phyloP scores from a whole-genome alignment of 139 green algal genomes.

The Volvox africanus region DNA sequence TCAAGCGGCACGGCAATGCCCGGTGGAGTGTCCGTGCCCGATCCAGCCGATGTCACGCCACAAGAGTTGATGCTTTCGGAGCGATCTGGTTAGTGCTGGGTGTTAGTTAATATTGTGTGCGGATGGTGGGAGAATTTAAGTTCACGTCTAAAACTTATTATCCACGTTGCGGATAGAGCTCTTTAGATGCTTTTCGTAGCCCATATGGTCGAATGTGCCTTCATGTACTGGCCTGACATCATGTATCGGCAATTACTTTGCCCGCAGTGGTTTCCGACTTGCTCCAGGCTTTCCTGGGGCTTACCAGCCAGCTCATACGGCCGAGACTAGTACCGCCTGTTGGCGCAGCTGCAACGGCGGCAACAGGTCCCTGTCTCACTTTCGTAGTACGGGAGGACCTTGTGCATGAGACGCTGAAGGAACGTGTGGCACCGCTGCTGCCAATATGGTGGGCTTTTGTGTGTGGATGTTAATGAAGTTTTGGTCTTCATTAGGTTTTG shows the following conservation, averaged over 20 bases:
- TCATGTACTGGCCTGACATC: background rate
- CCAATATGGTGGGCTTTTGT: constrained; percentile 75
- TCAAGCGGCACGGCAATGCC: background rate
- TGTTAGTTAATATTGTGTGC: background rate
- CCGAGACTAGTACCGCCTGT: constrained; percentile 50
- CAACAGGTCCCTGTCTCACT: constrained; percentile 48
- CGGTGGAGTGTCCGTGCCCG: background rate
- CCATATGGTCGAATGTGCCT: background rate
- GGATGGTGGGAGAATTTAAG: too few species aligned
- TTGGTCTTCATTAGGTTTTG: too few species aligned
- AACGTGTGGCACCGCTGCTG: constrained; percentile 83
- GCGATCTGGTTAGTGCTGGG: background rate
- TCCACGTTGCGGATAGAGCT: too few species aligned
- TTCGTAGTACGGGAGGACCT: constrained; percentile 68
- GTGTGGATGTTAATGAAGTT: too few species aligned
- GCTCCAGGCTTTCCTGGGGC: constrained; percentile 86
- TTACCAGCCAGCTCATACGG: constrained; percentile 71
- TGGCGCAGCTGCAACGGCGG: background rate
- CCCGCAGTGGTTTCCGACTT: constrained; percentile 87
- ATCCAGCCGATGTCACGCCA: constrained; percentile 3
- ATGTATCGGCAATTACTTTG: background rate
- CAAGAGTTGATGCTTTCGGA: constrained; percentile 25
- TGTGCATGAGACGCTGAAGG: constrained; percentile 68
- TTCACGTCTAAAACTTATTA: too few species aligned
- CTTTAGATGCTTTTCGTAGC: too few species aligned